Conservation (phyloP, 805 yeast species). For the Scheffersomyces amazonensis region DNA sequence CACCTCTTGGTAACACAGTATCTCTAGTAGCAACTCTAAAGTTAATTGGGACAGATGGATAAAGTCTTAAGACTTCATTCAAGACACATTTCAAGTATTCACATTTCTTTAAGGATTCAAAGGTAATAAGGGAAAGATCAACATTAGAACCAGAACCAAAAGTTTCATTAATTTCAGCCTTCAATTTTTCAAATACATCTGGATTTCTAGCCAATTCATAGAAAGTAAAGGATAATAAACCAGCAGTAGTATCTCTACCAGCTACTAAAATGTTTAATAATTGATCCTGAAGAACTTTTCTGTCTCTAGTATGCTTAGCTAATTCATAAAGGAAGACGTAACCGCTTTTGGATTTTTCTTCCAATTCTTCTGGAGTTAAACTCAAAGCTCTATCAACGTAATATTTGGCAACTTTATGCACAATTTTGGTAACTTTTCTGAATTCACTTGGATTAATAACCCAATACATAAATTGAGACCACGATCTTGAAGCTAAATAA, state of each 20-base stretch:
- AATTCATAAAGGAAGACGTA: slow-evolving; percentile 40
- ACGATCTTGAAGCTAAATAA: slow-evolving; percentile 33
- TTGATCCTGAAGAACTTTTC: slow-evolving; percentile 36
- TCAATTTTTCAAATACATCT: slow-evolving; percentile 23
- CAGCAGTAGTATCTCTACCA: slow-evolving; percentile 39
- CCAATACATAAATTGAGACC: slow-evolving; percentile 25
- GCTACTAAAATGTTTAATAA: slow-evolving; percentile 40
- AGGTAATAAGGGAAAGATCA: slow-evolving; percentile 21
- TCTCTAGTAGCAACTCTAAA: slow-evolving; percentile 27
- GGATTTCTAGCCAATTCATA: slow-evolving; percentile 34
- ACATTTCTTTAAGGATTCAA: slow-evolving; percentile 33
- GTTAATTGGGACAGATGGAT: slow-evolving; percentile 35
- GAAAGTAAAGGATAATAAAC: slow-evolving; percentile 26
- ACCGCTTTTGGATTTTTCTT: slow-evolving; percentile 23
- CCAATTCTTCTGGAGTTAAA: slow-evolving; percentile 24
- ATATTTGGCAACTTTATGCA: slow-evolving; percentile 28
- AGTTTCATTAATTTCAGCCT: slow-evolving; percentile 18
- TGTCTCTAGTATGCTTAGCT: slow-evolving; percentile 36
- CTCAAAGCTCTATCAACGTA: slow-evolving; percentile 30
- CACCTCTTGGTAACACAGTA: slow-evolving; percentile 35
- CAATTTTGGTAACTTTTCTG: slow-evolving; percentile 24
- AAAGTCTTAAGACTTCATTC: slow-evolving; percentile 30
- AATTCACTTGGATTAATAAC: slow-evolving; percentile 24
- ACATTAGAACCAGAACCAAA: slow-evolving; percentile 27
- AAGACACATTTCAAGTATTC: slow-evolving; percentile 29